These are phyloP conservation scores for Rhamnella rubrinervis DNA, from an alignment of 331 rosid genomes.

Conservation along the genomic window DNA sequence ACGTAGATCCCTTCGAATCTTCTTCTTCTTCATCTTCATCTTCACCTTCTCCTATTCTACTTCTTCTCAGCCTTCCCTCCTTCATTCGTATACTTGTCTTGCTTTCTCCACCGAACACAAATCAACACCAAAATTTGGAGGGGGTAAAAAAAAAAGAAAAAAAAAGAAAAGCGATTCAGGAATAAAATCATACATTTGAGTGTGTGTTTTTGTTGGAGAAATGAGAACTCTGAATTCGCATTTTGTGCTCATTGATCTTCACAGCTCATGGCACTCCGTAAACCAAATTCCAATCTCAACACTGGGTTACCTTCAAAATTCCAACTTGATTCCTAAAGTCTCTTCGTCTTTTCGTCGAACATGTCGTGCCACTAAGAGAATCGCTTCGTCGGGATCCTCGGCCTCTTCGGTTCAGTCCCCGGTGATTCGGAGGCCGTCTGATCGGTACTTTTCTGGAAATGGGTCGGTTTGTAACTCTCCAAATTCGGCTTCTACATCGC, in stretches of 20 bases:
- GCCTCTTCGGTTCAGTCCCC: conserved; percentile 45
- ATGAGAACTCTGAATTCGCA: conserved; percentile 82
- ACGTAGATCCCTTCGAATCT: conserved; percentile 77
- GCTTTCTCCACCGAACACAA: not conserved
- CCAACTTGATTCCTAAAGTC: conserved; percentile 35
- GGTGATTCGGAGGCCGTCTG: conserved; percentile 78
- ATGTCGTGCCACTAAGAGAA: conserved; percentile 25
- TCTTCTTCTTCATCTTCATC: conserved; percentile 37
- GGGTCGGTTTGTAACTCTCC: conserved; percentile 32
- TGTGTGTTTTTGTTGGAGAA: not conserved
- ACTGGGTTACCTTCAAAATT: conserved; percentile 34
- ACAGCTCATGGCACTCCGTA: conserved; percentile 49
- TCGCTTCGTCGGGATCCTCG: conserved; percentile 43
- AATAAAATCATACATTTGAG: not conserved
- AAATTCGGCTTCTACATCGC: conserved; percentile 37
- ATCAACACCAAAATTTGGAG: not conserved
- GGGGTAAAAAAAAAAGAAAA: too few relatives aligned
- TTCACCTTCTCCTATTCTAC: not conserved
- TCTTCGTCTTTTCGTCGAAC: conserved; percentile 61
- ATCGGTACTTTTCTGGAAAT: conserved; percentile 55
- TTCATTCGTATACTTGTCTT: not conserved
- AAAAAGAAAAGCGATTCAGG: too few relatives aligned
- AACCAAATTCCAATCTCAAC: conserved; percentile 51
- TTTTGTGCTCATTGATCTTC: conserved; percentile 66
- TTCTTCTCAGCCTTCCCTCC: not conserved